These are phyloP conservation scores for Xylaria palmicola DNA, from an alignment of 495 filamentous ascomycete genomes.

Conservation along the genomic window DNA sequence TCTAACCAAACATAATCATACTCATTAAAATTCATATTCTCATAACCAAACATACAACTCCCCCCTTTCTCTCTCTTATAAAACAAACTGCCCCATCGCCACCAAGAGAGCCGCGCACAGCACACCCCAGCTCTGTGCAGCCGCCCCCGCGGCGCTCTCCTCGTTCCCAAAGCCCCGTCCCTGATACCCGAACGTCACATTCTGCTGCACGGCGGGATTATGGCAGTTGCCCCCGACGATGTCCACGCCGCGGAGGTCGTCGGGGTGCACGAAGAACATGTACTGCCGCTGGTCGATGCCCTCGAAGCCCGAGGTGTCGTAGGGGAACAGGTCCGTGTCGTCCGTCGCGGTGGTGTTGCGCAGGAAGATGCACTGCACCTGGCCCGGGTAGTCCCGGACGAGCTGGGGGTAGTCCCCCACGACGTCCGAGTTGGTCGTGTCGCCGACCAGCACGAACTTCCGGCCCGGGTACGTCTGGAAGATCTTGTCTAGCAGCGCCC, in stretches of 20 bases:
- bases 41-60: background rate
- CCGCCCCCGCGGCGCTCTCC: background rate
- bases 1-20: background rate
- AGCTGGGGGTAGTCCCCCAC: constrained; percentile 72
- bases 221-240: constrained; percentile 68
- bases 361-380: constrained; percentile 77
- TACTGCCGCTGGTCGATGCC: constrained; percentile 59
- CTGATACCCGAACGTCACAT: constrained; percentile 68
- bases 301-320: constrained; percentile 71
- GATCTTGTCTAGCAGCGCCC: constrained; percentile 63
- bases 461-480: constrained; percentile 74
- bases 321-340: constrained; percentile 60
- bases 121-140: constrained; percentile 18
- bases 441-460: constrained; percentile 72
- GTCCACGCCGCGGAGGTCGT: constrained; percentile 67
- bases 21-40: background rate
- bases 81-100: background rate
- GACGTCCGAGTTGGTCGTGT: constrained; percentile 76
- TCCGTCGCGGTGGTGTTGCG: constrained; percentile 74
- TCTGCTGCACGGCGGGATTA: constrained; percentile 61
- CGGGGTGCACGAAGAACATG: constrained; percentile 75
- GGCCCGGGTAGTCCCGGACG: constrained; percentile 60
- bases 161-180: constrained; percentile 51
- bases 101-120: constrained; percentile 2
- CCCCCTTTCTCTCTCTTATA: background rate